Conservation (phyloP, 2,329 filamentous ascomycete genomes). For the Hirsutella rhossiliensis region DNA sequence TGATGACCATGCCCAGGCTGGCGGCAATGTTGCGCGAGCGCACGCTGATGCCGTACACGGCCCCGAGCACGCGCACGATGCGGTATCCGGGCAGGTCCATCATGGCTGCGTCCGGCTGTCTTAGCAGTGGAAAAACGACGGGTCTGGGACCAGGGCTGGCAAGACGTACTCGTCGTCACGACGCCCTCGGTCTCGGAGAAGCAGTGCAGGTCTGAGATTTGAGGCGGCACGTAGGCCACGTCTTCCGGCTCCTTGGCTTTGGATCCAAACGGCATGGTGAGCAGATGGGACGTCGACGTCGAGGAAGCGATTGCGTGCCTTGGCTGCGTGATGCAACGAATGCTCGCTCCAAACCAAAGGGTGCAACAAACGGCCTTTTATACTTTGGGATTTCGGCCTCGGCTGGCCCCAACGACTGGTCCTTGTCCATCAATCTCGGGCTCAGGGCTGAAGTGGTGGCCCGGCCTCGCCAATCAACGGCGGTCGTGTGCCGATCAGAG, state of each 20-base stretch:
- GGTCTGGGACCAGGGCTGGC: not conserved
- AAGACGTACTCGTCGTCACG: conserved; percentile 37
- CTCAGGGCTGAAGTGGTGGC: no score
- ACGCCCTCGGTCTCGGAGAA: conserved; percentile 50
- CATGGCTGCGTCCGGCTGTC: conserved; percentile 30
- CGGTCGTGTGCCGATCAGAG: no score
- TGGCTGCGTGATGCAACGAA: no score
- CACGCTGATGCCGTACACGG: conserved; percentile 44
- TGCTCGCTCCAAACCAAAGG: no score
- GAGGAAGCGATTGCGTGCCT: not conserved
- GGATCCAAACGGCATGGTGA: conserved; percentile 15
- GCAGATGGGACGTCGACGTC: no score
- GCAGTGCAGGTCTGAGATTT: conserved; percentile 38
- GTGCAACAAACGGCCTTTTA: no score
- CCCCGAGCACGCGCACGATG: conserved; percentile 43
- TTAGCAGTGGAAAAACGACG: not conserved
- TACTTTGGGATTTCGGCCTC: no score
- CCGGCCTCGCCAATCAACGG: no score
- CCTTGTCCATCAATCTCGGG: no score
- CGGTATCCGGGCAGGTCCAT: conserved; percentile 51
- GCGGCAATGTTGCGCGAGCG: conserved; percentile 47
- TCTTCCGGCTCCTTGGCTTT: conserved; percentile 14
- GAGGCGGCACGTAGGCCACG: conserved; percentile 23
- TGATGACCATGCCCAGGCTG: conserved; percentile 41
- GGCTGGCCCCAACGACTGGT: no score